A percentile compares a stretch with the other conserved stretches of the same genome.
phyloP scores from a whole-genome alignment of 1,284 basidiomycete species.

The Cystobasidiaceae sp. region DNA sequence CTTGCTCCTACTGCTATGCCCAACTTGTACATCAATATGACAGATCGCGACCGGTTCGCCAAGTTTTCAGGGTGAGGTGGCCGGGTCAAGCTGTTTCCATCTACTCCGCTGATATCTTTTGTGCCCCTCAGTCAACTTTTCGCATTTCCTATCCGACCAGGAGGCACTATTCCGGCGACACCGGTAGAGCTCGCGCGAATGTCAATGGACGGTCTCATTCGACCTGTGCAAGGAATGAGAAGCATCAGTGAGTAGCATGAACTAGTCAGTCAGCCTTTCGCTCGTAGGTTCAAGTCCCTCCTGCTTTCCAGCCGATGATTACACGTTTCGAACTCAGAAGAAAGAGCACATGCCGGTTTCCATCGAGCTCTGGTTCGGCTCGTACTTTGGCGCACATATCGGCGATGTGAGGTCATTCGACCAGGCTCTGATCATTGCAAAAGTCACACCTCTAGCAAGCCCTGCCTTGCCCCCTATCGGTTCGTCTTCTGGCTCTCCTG shows the following conservation, averaged over 20 bases:
- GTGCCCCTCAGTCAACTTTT: neutral
- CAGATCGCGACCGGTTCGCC: neutral
- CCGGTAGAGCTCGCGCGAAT: neutral
- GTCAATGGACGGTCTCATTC: neutral
- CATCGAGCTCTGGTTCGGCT: slow-evolving; percentile 14
- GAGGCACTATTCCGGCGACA: neutral
- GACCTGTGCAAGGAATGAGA: neutral
- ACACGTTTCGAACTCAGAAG: neutral
- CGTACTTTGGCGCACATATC: slow-evolving; percentile 10
- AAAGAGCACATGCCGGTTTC: neutral
- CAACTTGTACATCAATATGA: too few species aligned
- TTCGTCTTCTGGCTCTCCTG: neutral
- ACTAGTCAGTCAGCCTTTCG: neutral
- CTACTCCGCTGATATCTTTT: neutral
- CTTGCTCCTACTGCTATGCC: neutral
- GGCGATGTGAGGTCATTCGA: neutral
- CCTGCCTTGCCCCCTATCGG: neutral
- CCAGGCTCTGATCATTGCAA: neutral
- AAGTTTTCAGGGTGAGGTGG: neutral
- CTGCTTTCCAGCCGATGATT: slow-evolving; percentile 3
- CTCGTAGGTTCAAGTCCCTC: neutral
- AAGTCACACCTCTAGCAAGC: neutral
- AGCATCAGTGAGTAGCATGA: neutral
- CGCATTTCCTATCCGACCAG: neutral
- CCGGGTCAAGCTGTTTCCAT: neutral